Evolutionary conservation across 352 stramenopile genomes (phyloP).

Genomic region (Pythium myriotylum): DNA sequence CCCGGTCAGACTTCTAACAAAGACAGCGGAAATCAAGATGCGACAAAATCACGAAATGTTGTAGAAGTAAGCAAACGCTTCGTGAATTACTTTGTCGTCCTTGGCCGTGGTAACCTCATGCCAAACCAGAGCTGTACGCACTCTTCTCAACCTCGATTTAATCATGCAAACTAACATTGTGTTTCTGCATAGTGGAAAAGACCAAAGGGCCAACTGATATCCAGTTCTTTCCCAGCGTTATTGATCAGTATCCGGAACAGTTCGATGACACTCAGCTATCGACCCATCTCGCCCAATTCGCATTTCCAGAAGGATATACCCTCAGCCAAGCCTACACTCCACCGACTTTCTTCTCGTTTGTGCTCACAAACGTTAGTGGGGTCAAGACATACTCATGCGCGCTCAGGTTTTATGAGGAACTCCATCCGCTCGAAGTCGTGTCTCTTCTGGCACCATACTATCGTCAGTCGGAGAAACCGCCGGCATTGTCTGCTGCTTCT

Average conservation of each 20-base stretch:
- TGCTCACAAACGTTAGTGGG: constrained; percentile 81
- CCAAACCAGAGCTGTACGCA: constrained; percentile 68
- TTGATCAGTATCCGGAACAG: constrained; percentile 69
- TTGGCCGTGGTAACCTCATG: constrained; percentile 60
- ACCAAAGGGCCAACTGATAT: constrained; percentile 73
- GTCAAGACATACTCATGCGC: constrained; percentile 82
- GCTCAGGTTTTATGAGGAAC: constrained; percentile 82
- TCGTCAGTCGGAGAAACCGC: constrained; percentile 8
- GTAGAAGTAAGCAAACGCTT: constrained; percentile 82
- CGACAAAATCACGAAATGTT: constrained; percentile 49
- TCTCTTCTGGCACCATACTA: constrained; percentile 63
- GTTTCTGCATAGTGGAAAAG: constrained; percentile 52
- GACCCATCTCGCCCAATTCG: constrained; percentile 74
- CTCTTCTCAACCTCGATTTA: not conserved
- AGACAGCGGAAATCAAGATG: constrained; percentile 32
- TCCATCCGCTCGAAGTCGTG: constrained; percentile 80
- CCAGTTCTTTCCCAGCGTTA: constrained; percentile 61
- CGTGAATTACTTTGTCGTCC: constrained; percentile 83
- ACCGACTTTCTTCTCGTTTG: constrained; percentile 82
- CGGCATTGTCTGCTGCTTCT: not conserved
- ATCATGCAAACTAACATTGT: not conserved
- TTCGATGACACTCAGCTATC: constrained; percentile 61
- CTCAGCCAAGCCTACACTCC: constrained; percentile 58
- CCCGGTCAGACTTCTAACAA: constrained; percentile 28
- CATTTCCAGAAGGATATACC: constrained; percentile 75